phyloP scores from a whole-genome alignment of 2,329 filamentous ascomycete species.

The Beauveria bassiana region DNA sequence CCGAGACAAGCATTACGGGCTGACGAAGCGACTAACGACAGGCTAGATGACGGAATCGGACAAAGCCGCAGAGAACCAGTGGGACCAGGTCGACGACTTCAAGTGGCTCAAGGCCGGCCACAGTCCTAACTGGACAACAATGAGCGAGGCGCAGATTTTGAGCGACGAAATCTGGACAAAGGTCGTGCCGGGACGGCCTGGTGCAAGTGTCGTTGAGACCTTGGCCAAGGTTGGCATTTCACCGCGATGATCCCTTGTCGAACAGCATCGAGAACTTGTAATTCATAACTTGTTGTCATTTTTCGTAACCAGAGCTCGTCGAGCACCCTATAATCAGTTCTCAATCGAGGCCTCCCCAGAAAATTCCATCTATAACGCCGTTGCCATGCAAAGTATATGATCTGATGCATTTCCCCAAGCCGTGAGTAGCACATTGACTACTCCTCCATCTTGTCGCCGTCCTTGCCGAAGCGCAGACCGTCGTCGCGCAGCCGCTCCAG shows the following conservation, averaged over 20 bases:
- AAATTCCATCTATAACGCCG: not conserved
- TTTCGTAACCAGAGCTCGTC: not conserved
- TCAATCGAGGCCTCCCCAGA: not conserved
- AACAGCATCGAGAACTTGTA: not conserved
- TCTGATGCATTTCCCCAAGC: no score
- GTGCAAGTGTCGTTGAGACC: constrained; percentile 57
- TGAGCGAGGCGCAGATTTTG: constrained; percentile 54
- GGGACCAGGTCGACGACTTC: constrained; percentile 92
- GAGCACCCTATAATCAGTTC: not conserved
- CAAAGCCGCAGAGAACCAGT: constrained; percentile 53
- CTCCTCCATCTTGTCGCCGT: constrained; percentile 34
- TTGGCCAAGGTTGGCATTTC: constrained; percentile 43
- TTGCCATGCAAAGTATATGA: not conserved
- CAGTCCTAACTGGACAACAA: constrained; percentile 79
- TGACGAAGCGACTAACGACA: not conserved
- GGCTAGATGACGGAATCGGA: constrained; percentile 23
- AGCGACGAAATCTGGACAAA: constrained; percentile 60
- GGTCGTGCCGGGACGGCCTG: constrained; percentile 56
- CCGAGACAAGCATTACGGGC: no score
- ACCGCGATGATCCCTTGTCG: constrained; percentile 6
- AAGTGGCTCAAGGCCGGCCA: constrained; percentile 85
- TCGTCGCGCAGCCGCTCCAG: constrained; percentile 47
- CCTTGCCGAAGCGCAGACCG: constrained; percentile 31
- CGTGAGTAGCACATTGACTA: constrained; percentile 10
- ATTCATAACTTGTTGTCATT: not conserved